phyloP scores from a whole-genome alignment of 2,329 filamentous ascomycete genomes.

The Coniochaeta ligniaria region DNA sequence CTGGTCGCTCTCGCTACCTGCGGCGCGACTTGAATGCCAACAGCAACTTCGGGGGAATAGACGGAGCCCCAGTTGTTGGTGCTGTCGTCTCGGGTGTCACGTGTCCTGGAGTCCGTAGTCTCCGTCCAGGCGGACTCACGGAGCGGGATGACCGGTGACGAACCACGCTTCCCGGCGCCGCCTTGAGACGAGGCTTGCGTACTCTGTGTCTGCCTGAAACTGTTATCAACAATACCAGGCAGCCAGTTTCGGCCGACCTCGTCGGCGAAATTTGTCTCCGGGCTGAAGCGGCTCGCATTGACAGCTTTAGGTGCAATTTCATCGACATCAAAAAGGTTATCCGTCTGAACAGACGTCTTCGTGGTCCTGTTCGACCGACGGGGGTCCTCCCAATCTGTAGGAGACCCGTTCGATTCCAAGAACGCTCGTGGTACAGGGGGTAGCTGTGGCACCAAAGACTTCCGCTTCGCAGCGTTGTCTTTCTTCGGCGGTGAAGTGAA shows the following conservation, averaged over 20 bases:
- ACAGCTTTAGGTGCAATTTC: constrained; percentile 15
- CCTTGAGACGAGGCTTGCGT: constrained; percentile 11
- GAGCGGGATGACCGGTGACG: constrained; percentile 41
- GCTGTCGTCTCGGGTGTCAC: constrained; percentile 28
- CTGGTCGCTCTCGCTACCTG: constrained; percentile 33
- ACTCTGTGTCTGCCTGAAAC: constrained; percentile 2
- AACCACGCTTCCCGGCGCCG: constrained; percentile 31
- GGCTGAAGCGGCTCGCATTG: constrained; percentile 1
- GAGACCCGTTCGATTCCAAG: constrained; percentile 14
- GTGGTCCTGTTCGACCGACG: constrained; percentile 27
- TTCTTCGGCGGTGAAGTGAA: constrained; percentile 32
- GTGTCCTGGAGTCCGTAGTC: constrained; percentile 23
- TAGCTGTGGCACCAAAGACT: constrained; percentile 36
- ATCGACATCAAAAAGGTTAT: constrained; percentile 31
- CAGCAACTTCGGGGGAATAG: constrained; percentile 38
- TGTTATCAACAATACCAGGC: constrained; percentile 20
- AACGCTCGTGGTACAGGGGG: constrained; percentile 28
- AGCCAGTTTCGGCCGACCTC: constrained; percentile 30
- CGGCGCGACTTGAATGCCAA: constrained; percentile 34
- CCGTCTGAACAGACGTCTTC: constrained; percentile 28
- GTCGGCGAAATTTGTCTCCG: constrained; percentile 21
- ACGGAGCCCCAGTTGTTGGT: constrained; percentile 42
- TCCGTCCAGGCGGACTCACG: constrained; percentile 27
- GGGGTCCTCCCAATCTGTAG: constrained; percentile 15
- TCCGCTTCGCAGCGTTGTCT: constrained; percentile 16